Evolutionary conservation across 164 flowering plant species (phyloP), one percentile per base, ranked within the genome.

Genomic region (Vitis vinifera): DNA sequence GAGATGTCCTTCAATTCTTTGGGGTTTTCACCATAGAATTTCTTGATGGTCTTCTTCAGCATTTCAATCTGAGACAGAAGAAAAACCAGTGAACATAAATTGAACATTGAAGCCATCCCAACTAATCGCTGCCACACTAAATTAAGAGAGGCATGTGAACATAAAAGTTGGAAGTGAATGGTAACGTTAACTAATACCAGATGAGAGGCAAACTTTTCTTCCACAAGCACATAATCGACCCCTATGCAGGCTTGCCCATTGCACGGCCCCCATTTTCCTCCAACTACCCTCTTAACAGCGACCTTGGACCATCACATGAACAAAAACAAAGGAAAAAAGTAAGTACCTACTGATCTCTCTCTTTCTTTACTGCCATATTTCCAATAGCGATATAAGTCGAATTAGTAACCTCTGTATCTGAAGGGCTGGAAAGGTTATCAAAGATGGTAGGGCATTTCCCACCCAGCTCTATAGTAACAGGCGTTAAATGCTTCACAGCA

Each of bases 391-490:
- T 12, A 12, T 47, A 63, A 64, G 27, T 23, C 56, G 59, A 57
- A 10, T 16, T 15, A 9, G 17, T 7, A 70, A 89, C 97, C 93
- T 90, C 69, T 3, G 71, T 31, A 3, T 89, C 88, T 9, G 81
- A 73, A 10, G 85, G 73, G 59, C 30, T 71, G 16, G 85, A 66
- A 15, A 77, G 64, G 29, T 69, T 66, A 78, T 95, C 98, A 3
- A 91, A 4, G 56, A 95, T 81, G 51, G 78, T 74, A 4, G 99
- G 97, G 75, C 97, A 85, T 84, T 93, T 95, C 68, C 98, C 99
- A 9, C 99, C 98, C 52, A 93, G 86, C 78, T 95, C 99, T 11
- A 93, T 76, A 19, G 91, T 84, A 47, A 95, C 94, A 13, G 99
- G 99, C 0, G 99, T 95, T 27, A 93, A 76, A 78, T 95, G 89